These are phyloP conservation scores for Ophiosphaerella herpotricha DNA, from an alignment of 2,329 filamentous ascomycete genomes.

Conservation along the genomic window DNA sequence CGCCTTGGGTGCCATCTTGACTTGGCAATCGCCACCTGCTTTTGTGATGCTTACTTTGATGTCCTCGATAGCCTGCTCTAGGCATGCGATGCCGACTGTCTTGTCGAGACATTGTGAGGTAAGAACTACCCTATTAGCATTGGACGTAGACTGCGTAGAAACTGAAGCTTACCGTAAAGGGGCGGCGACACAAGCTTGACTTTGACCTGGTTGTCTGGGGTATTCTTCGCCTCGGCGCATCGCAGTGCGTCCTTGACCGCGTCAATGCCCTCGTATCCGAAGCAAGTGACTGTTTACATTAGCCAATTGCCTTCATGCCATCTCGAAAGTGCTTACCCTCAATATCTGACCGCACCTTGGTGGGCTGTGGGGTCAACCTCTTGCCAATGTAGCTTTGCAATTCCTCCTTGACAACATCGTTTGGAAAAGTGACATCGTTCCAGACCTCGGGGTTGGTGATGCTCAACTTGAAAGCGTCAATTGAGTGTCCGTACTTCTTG, in stretches of 20 bases:
- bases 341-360: slow-evolving; percentile 96
- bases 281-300: slow-evolving; percentile 45
- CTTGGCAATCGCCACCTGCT: slow-evolving; percentile 77
- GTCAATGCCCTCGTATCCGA: slow-evolving; percentile 95
- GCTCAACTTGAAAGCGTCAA: slow-evolving; percentile 98
- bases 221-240: slow-evolving; percentile 91
- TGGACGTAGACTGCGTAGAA: not conserved
- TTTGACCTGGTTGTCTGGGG: slow-evolving; percentile 90
- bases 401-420: slow-evolving; percentile 82
- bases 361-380: slow-evolving; percentile 95
- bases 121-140: slow-evolving; percentile 62
- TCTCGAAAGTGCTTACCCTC: slow-evolving; percentile 77
- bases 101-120: slow-evolving; percentile 97
- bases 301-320: slow-evolving; percentile 3
- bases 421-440: slow-evolving; percentile 90
- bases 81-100: slow-evolving; percentile 75
- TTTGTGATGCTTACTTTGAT: slow-evolving; percentile 80
- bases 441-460: slow-evolving; percentile 98
- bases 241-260: slow-evolving; percentile 93
- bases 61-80: slow-evolving; percentile 88
- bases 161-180: slow-evolving; percentile 64
- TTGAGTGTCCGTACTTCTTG: slow-evolving; percentile 94
- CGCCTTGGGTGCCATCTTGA: slow-evolving; percentile 99
- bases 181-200: slow-evolving; percentile 98
- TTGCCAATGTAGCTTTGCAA: slow-evolving; percentile 95